Conservation (phyloP, 2,329 filamentous ascomycete species). For the Tolypocladium amazonense region DNA sequence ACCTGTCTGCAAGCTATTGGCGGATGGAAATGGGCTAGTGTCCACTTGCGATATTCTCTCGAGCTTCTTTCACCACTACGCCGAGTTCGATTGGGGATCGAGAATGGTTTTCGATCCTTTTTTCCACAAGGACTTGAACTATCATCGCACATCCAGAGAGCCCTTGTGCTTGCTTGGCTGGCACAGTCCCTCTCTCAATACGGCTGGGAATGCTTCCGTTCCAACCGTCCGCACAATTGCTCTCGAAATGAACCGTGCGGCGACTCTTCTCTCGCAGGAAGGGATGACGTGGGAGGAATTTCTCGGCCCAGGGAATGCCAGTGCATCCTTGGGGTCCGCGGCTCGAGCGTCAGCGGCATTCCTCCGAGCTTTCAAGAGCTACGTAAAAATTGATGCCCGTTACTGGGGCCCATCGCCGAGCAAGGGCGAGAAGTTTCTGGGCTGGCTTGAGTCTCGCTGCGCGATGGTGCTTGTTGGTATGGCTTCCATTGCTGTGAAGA, state of each 20-base stretch:
- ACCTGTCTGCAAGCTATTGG: slow-evolving; percentile 46
- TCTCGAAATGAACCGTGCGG: slow-evolving; percentile 39
- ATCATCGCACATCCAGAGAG: slow-evolving; percentile 45
- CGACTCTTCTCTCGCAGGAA: slow-evolving; percentile 23
- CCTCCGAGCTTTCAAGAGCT: slow-evolving; percentile 38
- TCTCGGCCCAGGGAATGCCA: slow-evolving; percentile 11
- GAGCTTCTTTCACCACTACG: slow-evolving; percentile 55
- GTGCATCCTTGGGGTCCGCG: neutral
- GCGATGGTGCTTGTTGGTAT: slow-evolving; percentile 46
- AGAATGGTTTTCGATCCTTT: slow-evolving; percentile 48
- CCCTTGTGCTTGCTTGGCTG: slow-evolving; percentile 54
- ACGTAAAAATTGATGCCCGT: slow-evolving; percentile 50
- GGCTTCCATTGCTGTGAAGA: neutral
- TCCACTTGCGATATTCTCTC: slow-evolving; percentile 40
- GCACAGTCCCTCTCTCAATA: slow-evolving; percentile 50
- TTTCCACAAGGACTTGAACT: slow-evolving; percentile 41
- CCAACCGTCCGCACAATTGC: slow-evolving; percentile 41
- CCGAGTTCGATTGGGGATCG: slow-evolving; percentile 46
- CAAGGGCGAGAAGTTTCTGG: slow-evolving; percentile 44
- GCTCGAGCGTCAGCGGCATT: slow-evolving; percentile 32
- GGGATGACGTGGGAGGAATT: slow-evolving; percentile 32
- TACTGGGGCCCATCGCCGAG: slow-evolving; percentile 52
- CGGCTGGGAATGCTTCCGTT: slow-evolving; percentile 40
- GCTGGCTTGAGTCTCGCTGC: slow-evolving; percentile 54
- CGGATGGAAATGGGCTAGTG: slow-evolving; percentile 20